Evolutionary conservation across 257 asterid genomes (phyloP), one percentile per base, ranked within the genome.

Genomic region (Solanum sejunctum): DNA sequence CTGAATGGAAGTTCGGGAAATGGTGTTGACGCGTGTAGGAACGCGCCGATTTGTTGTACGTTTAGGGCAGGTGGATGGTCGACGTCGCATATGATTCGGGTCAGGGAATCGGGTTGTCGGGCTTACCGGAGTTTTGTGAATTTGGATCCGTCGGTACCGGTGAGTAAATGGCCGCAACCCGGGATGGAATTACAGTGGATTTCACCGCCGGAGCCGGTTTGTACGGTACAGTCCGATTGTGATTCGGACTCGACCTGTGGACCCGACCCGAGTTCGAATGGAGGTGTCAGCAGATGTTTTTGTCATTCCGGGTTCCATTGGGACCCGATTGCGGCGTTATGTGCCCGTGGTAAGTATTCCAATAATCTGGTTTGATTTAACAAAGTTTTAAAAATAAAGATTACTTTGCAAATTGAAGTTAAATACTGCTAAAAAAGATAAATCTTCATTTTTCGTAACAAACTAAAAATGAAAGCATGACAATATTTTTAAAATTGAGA

Each of bases 91-190:
- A 23, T 85, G 84, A 90, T 94, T 15, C 88, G 94, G 83, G 90
- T 92, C 1, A 83, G 91, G 91, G 82, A 84, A 13, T 80, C 63
- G 18, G 96, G 97, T 45, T 95, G 99, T 88, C 86, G 89, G 89
- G 99, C 99, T 15, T 95, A 95, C 89, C 81, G 92, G 89, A 92
- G 96, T 55, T 95, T 94, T 81, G 98, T 95, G 28, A 92, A 94
- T 32, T 69, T 95, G 92, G 93, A 95, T 72, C 60, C 73, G 41
- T 82, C 84, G 16, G 51, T 84, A 88, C 95, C 97, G 57, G 97
- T 90, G 20, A 82, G 81, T 56, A 61, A 83, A 89, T 95, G 99
- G 99, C 97, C 97, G 60, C 64, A 51, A 70, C 94, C 99, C 2
- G 97, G 93, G 61, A 81, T 95, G 88, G 99, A 94, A 89, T 85